phyloP scores from a whole-genome alignment of 225 moss, liverwort and hornwort genomes.

The Anthoceros angustus region DNA sequence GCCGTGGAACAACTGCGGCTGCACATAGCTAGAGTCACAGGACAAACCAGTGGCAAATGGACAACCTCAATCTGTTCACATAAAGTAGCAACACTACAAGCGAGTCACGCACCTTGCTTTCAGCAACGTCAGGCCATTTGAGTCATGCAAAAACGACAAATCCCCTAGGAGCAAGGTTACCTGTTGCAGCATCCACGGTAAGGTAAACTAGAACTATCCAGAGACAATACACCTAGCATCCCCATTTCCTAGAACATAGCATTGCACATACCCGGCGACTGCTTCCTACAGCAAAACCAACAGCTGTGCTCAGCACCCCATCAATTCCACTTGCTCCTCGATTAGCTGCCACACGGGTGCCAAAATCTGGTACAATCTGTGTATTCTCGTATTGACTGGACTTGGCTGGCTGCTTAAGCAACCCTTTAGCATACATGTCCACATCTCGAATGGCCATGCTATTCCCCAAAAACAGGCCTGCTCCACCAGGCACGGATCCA shows the following conservation, averaged over 20 bases:
- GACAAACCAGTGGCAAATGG: neutral
- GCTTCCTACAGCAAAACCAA: slow-evolving; percentile 90
- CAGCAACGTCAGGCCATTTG: slow-evolving; percentile 73
- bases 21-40: neutral
- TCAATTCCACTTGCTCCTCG: slow-evolving; percentile 95
- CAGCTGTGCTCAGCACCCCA: slow-evolving; percentile 86
- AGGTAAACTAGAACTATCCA: neutral
- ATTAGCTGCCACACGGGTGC: slow-evolving; percentile 54
- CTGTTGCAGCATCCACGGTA: slow-evolving; percentile 17
- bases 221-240: slow-evolving; percentile 5
- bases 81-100: slow-evolving; percentile 4
- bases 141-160: slow-evolving; percentile 91
- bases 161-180: slow-evolving; percentile 91
- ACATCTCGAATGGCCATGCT: slow-evolving; percentile 99
- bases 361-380: slow-evolving; percentile 34
- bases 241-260: neutral
- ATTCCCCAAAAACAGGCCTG: slow-evolving; percentile 68
- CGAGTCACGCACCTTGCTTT: slow-evolving; percentile 44
- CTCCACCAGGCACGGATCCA: slow-evolving; percentile 47
- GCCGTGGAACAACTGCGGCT: neutral
- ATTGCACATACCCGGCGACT: slow-evolving; percentile 35
- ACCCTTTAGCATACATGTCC: slow-evolving; percentile 66
- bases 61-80: slow-evolving; percentile 8
- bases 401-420: slow-evolving; percentile 17
- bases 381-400: slow-evolving; percentile 16